Conservation (phyloP, 768 basidiomycete genomes). For the Erythrobasidium yunnanense region DNA sequence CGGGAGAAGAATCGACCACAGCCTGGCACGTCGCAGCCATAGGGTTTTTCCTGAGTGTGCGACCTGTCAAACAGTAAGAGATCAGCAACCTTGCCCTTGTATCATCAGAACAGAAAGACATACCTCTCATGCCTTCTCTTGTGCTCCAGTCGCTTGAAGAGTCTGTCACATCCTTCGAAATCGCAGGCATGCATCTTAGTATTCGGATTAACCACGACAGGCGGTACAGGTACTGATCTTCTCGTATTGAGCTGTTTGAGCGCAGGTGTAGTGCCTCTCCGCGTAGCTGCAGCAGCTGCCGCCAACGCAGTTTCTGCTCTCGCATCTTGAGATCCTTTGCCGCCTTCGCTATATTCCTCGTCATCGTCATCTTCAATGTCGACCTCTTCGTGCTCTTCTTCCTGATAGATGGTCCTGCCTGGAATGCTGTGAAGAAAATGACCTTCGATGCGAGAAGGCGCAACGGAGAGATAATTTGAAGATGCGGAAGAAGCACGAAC, state of each 20-base stretch:
- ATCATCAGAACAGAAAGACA: not conserved
- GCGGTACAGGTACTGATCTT: not conserved
- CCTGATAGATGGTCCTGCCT: not conserved
- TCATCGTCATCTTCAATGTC: no score
- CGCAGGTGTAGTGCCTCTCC: not conserved
- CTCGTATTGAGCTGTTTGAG: not conserved
- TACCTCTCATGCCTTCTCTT: conserved; percentile 31
- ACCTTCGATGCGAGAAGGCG: no score
- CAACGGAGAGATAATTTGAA: no score
- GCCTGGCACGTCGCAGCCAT: conserved; percentile 28
- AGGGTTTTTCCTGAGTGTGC: conserved; percentile 34
- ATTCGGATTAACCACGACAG: not conserved
- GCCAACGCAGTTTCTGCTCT: not conserved
- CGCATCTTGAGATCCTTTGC: not conserved
- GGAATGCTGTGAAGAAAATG: no score
- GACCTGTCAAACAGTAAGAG: conserved; percentile 5
- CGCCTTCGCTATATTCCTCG: not conserved
- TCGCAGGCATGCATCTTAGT: conserved; percentile 27
- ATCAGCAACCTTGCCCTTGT: not conserved
- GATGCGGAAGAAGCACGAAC: no score
- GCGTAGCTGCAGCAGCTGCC: not conserved
- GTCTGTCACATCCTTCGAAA: conserved; percentile 22
- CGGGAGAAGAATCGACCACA: conserved; percentile 30
- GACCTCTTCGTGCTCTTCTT: not conserved
- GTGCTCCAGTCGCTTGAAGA: conserved; percentile 34